Evolutionary conservation across 108 stramenopile species (phyloP), one percentile per base, ranked within the genome.

Genomic region (Nitzschia sp.): DNA sequence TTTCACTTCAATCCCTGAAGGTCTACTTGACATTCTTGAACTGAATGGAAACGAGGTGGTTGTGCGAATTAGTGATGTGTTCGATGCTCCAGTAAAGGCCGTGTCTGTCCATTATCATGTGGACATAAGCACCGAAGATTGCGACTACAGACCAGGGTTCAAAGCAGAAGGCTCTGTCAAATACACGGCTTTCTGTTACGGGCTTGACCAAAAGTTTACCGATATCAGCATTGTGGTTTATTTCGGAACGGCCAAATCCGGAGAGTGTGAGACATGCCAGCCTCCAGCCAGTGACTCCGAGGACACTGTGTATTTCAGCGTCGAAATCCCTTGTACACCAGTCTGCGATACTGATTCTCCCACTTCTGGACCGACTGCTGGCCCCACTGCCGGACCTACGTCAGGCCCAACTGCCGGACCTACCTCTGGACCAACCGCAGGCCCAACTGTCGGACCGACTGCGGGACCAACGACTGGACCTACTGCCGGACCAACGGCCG

Each of bases 91-190:
- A 11, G 17, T 51, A 38, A 38, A 27, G 5, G 36, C 36, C n/a
- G 38, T 61, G 18, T 61, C 59, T 61, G 59, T 61, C 13, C 59
- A 61, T 8, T 38, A 35, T 4, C 59, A 61, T 38, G 21, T 5
- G 5, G 59, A 61, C 30, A 36, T 31, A 2, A 38, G 35, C 59
- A 61, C 33, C 5, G 23, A 61, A 18, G 30, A 61, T 15, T 61
- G 59, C 35, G 57, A 58, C 38, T 42, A 42, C 15, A 51, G 21
- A 23, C 13, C 49, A 19, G 21, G 13, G 38, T 42, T 42, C 9
- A 42, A 6, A 9, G 9, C 13, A 9, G 53, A 49, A 24, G 15
- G 57, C 6, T 51, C 27, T 5, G 9, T 51, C 18, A 51, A 23
- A 8, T 51, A 51, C n/a, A 21, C 9, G 4, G 56, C 56, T 29